These are phyloP conservation scores for Knoxia roxburghii DNA, from an alignment of 257 asterid species.

Conservation along the genomic window DNA sequence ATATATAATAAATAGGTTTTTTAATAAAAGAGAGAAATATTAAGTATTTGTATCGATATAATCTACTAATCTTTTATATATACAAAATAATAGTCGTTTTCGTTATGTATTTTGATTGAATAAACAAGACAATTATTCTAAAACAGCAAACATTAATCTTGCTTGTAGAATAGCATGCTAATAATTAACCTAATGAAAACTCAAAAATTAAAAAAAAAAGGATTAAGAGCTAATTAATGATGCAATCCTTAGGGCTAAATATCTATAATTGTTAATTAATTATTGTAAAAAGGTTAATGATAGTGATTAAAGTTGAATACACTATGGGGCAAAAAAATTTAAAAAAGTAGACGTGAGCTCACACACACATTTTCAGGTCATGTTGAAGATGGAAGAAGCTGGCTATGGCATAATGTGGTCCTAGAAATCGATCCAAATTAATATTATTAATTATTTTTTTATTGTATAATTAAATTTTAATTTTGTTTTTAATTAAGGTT, in stretches of 20 bases:
- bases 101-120: too few relatives aligned
- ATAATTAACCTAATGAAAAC: background rate
- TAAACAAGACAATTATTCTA: too few relatives aligned
- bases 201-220: background rate
- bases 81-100: too few relatives aligned
- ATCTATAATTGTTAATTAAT: constrained; percentile 5
- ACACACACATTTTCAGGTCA: constrained; percentile 4
- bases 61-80: too few relatives aligned
- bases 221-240: background rate
- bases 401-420: constrained; percentile 29
- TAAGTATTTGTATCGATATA: too few relatives aligned
- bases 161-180: background rate
- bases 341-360: constrained; percentile 20
- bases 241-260: background rate
- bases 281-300: constrained; percentile 19
- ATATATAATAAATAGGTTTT: too few relatives aligned
- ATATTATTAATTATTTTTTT: background rate
- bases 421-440: constrained; percentile 10
- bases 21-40: too few relatives aligned
- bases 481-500: background rate
- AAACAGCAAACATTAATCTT: constrained; percentile 7
- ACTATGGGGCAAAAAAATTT: background rate
- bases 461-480: constrained; percentile 7
- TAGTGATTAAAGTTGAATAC: constrained; percentile 20
- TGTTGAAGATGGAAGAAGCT: constrained; percentile 13